Evolutionary conservation across 768 basidiomycete genomes (phyloP).

Genomic region (Psilocybe sp.): DNA sequence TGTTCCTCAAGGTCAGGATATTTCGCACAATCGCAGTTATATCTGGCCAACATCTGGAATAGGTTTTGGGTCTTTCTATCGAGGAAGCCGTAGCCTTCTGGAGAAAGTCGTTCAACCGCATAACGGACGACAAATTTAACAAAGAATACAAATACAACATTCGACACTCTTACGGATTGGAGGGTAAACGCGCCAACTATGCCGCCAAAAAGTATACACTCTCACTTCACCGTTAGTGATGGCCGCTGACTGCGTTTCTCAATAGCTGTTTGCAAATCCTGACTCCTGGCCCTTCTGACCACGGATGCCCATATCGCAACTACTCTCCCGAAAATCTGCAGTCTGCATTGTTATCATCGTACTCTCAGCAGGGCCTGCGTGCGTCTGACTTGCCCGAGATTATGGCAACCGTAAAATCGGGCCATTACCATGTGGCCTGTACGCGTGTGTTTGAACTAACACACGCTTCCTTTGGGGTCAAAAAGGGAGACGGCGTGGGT

Average conservation of each 20-base stretch:
- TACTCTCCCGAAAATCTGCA: slow-evolving; percentile 83
- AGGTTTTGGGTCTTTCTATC: slow-evolving; percentile 91
- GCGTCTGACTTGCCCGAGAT: slow-evolving; percentile 79
- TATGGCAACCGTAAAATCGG: slow-evolving; percentile 69
- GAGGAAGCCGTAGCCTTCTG: slow-evolving; percentile 95
- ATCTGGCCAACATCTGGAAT: slow-evolving; percentile 4
- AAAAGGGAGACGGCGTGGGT: slow-evolving; percentile 88
- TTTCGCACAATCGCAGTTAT: neutral
- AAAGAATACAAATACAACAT: slow-evolving; percentile 98
- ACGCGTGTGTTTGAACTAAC: slow-evolving; percentile 96
- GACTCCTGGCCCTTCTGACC: slow-evolving; percentile 54
- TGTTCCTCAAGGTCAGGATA: slow-evolving; percentile 85
- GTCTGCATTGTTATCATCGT: slow-evolving; percentile 66
- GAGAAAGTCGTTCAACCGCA: slow-evolving; percentile 78
- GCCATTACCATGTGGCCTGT: slow-evolving; percentile 94
- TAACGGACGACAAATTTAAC: slow-evolving; percentile 94
- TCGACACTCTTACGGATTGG: slow-evolving; percentile 90
- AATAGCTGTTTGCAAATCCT: slow-evolving; percentile 88
- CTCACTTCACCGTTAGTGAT: neutral
- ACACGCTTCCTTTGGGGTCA: slow-evolving; percentile 66
- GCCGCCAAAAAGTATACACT: slow-evolving; percentile 75
- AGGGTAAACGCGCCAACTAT: slow-evolving; percentile 94
- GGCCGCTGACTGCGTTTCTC: neutral
- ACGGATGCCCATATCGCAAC: slow-evolving; percentile 93
- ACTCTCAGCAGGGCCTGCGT: slow-evolving; percentile 63